Evolutionary conservation across 225 moss, liverwort and hornwort species (phyloP), one percentile per base, ranked within the genome.

Genomic region (Takakia lepidozioides): DNA sequence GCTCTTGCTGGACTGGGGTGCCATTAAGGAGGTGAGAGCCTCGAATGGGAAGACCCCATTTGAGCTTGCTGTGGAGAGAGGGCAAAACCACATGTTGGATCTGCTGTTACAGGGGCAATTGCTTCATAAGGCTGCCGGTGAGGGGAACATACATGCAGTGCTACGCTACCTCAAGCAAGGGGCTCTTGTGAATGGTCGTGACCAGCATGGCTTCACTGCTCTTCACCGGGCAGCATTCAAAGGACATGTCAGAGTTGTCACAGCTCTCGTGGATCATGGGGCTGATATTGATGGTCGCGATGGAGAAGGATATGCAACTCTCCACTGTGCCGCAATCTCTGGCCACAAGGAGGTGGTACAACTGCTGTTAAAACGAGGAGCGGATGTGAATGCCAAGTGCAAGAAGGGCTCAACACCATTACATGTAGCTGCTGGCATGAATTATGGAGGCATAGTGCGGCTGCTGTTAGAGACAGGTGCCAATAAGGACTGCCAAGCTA

Each of bases 151-250:
- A 7, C 71, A 74, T 40, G 62, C 67, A 22, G 78, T 86, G 2
- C 66, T 67, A 10, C 65, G 75, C 3, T 81, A 78, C 54, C 43
- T 93, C 29, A 55, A 54, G 46, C 83, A 71, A 52, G 93, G 93
- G 17, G 88, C 86, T 10, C 51, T 55, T n/a, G 75, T 93, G 5
- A 56, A 88, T 30, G 62, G 61, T 2, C 63, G 67, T 50, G 93
- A 93, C 57, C 88, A 86, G 32, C 71, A 86, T 19, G 86, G 88
- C 1, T 86, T 89, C 81, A 83, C 86, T 3, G 69, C 88, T 0
- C 50, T 89, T 3, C 93, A 93, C 60, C 73, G 86, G 17, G 88
- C 93, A 14, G 83, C 88, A 1, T 88, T 93, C 68, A 86, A 93
- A 61, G 93, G 89, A 1, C 86, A 86, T 27, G 61, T 74, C 3